Base-by-base conservation (phyloP, 768 basidiomycete species). In the Boletus vinaceobasis region DNA sequence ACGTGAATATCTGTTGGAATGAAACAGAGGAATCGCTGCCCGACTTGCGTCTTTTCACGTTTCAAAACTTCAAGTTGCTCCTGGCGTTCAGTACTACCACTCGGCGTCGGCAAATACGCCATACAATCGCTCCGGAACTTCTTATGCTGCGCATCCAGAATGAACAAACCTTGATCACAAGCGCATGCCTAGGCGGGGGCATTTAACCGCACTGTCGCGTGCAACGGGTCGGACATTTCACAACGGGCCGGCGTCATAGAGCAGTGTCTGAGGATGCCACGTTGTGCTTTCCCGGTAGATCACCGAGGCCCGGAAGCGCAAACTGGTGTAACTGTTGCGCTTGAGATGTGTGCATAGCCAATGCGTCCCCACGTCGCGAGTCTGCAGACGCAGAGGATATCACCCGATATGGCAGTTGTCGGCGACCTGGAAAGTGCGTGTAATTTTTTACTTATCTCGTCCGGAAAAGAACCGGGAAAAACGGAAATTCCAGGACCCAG, bases 181-280 rank as follows among this genome's bases (percentile, higher is more conserved):
- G 58, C n/a, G n/a, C n/a, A n/a, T n/a, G 75, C 68, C 65, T 6
- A 80, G 64, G 26, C 59, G 62, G 13, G 78, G 53, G 43, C 42
- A 52, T 29, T 74, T 67, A 79, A 58, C 23, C 44, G 33, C 38
- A 33, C 33, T n/a, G 46, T 56, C 55, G 39, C 17, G 26, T 39
- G 31, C 31, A n/a, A 43, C 31, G 8, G 26, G 23, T 4, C 23
- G 23, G 42, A 43, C 68, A 73, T 29, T 65, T 66, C 37, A 50
- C 33, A 11, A 74, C 48, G 15, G n/a, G n/a, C n/a, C n/a, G n/a
- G 57, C 67, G 13, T 57, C 63, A 6, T 48, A 53, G 27, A 77
- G 64, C n/a, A n/a, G 31, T 59, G 49, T 26, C 49, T 53, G 36
- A 75, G 68, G n/a, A 70, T 55, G 7, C 64, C 57, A 14, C 57